Conservation (phyloP, 2,329 filamentous ascomycete species). For the Polytolypa hystricis region DNA sequence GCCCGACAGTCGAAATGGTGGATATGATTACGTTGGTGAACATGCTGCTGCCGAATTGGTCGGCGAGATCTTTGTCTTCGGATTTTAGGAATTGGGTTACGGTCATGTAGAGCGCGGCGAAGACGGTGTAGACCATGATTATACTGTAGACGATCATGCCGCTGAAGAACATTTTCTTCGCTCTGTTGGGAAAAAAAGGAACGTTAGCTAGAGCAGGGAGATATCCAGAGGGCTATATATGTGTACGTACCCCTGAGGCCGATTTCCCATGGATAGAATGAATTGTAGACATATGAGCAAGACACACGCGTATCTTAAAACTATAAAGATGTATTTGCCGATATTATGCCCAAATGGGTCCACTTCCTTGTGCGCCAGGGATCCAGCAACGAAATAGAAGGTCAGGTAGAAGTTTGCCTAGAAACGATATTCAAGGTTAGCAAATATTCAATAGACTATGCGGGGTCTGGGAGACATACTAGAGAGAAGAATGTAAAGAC, state of each 20-base stretch:
- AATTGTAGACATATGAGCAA: constrained; percentile 91
- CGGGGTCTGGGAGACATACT: constrained; percentile 20
- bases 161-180: constrained; percentile 76
- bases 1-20: constrained; percentile 73
- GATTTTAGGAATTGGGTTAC: constrained; percentile 59
- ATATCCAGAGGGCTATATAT: no score
- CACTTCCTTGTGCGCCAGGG: constrained; percentile 62
- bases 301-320: constrained; percentile 74
- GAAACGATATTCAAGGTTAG: constrained; percentile 11
- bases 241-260: constrained; percentile 62
- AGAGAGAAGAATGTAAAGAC: constrained; percentile 97
- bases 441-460: neutral
- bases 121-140: constrained; percentile 94
- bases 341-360: constrained; percentile 89
- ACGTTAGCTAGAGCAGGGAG: constrained; percentile 7
- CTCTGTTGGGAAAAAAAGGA: constrained; percentile 26
- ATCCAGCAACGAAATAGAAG: constrained; percentile 95
- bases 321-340: constrained; percentile 71
- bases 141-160: constrained; percentile 84
- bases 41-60: constrained; percentile 69
- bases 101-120: constrained; percentile 81
- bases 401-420: constrained; percentile 94
- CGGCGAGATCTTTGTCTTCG: constrained; percentile 28
- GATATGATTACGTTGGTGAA: constrained; percentile 94
- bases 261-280: constrained; percentile 90